Conservation (phyloP, 352 stramenopile species). For the Globisporangium acanthophoron region DNA sequence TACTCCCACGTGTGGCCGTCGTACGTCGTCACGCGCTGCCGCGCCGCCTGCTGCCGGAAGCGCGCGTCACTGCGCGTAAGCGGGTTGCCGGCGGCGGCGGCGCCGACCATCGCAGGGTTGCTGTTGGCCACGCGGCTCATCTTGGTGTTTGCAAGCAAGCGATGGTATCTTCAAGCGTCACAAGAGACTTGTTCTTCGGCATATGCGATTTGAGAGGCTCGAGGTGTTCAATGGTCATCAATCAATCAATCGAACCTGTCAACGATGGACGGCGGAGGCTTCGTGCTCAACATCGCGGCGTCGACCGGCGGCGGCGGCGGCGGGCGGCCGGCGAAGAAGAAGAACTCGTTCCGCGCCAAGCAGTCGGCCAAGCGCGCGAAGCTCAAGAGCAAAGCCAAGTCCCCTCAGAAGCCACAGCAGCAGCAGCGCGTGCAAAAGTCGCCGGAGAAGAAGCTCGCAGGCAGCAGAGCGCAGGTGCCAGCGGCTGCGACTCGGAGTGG, state of each 20-base stretch:
- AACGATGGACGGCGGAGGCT: constrained; percentile 47
- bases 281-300: constrained; percentile 78
- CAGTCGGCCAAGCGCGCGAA: constrained; percentile 40
- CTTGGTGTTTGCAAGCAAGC: background rate
- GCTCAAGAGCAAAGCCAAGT: constrained; percentile 3
- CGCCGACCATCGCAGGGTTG: constrained; percentile 7
- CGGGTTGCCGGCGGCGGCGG: constrained; percentile 5
- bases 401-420: background rate
- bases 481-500: constrained; percentile 3
- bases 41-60: constrained; percentile 56
- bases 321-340: constrained; percentile 46
- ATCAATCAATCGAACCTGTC: background rate
- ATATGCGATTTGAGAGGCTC: background rate
- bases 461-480: too few species aligned
- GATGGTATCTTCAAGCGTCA: background rate
- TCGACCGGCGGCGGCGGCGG: constrained; percentile 19
- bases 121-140: constrained; percentile 17
- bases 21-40: constrained; percentile 70
- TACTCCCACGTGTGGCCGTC: constrained; percentile 77
- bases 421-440: too few species aligned
- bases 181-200: background rate
- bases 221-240: background rate
- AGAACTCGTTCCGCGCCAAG: constrained; percentile 75
- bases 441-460: background rate
- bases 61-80: constrained; percentile 30